These are phyloP conservation scores for Toxicodendron radicans DNA, from an alignment of 345 rosid genomes.

Conservation along the genomic window DNA sequence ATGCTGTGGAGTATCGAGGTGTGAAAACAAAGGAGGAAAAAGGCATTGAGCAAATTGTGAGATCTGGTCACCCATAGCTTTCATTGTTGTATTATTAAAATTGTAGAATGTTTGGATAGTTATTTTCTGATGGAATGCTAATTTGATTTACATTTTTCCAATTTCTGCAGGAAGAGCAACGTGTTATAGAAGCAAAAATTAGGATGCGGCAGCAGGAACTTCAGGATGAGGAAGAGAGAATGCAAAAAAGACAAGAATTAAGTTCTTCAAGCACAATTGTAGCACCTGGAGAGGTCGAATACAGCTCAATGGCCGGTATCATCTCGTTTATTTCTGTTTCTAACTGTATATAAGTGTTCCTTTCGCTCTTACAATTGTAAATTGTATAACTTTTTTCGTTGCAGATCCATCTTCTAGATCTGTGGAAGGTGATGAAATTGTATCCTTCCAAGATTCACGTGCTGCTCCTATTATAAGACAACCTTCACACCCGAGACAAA, in stretches of 20 bases:
- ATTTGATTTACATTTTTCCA: not conserved
- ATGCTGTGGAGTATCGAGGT: constrained; percentile 96
- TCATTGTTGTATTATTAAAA: constrained; percentile 1
- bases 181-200: constrained; percentile 94
- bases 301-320: constrained; percentile 57
- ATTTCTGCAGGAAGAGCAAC: constrained; percentile 83
- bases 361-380: not conserved
- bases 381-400: not conserved
- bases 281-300: constrained; percentile 53
- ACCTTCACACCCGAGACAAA: constrained; percentile 41
- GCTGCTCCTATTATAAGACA: constrained; percentile 43
- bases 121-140: not conserved
- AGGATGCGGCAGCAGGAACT: constrained; percentile 86
- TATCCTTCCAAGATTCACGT: constrained; percentile 43
- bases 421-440: constrained; percentile 48
- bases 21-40: constrained; percentile 93
- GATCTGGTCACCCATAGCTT: constrained; percentile 20
- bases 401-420: constrained; percentile 57
- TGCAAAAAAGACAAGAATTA: constrained; percentile 70
- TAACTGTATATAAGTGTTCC: constrained; percentile 1
- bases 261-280: constrained; percentile 58
- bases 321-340: constrained; percentile 4
- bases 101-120: not conserved
- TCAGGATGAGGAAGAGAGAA: constrained; percentile 84
- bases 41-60: constrained; percentile 95